Percentiles rank a stretch among this genome's conserved stretches.
These are phyloP conservation scores for Phaseolus lunatus DNA, from an alignment of 306 rosid species.

Conservation along the genomic window DNA sequence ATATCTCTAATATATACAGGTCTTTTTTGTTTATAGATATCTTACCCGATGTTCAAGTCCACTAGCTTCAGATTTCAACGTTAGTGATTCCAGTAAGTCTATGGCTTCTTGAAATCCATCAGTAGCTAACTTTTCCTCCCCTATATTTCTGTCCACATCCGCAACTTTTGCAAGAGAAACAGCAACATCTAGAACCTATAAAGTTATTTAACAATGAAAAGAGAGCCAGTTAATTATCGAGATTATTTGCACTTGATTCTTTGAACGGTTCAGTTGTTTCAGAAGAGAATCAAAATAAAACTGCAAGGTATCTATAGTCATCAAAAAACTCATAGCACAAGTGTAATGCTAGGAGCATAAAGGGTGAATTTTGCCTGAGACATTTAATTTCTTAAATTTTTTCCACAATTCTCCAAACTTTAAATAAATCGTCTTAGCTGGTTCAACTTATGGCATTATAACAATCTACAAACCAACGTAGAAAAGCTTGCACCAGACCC, in stretches of 20 bases:
- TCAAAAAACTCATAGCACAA: neutral
- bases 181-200: slow-evolving; percentile 81
- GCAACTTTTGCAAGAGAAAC: slow-evolving; percentile 96
- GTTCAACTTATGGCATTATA: neutral
- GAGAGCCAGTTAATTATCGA: neutral
- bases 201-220: slow-evolving; percentile 18
- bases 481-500: neutral
- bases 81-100: slow-evolving; percentile 69
- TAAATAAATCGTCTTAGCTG: neutral
- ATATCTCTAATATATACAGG: neutral
- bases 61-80: slow-evolving; percentile 67
- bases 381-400: neutral
- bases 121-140: slow-evolving; percentile 75
- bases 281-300: slow-evolving; percentile 33
- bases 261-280: slow-evolving; percentile 12
- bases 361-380: neutral
- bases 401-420: neutral
- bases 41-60: slow-evolving; percentile 78
- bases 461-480: neutral
- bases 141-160: slow-evolving; percentile 85
- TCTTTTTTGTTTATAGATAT: slow-evolving; percentile 6
- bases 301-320: neutral
- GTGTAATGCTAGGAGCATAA: neutral
- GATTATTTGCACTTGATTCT: neutral
- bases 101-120: slow-evolving; percentile 89